These are phyloP conservation scores for Hymenoscyphus linearis DNA, from an alignment of 2,329 filamentous ascomycete species.

Conservation along the genomic window DNA sequence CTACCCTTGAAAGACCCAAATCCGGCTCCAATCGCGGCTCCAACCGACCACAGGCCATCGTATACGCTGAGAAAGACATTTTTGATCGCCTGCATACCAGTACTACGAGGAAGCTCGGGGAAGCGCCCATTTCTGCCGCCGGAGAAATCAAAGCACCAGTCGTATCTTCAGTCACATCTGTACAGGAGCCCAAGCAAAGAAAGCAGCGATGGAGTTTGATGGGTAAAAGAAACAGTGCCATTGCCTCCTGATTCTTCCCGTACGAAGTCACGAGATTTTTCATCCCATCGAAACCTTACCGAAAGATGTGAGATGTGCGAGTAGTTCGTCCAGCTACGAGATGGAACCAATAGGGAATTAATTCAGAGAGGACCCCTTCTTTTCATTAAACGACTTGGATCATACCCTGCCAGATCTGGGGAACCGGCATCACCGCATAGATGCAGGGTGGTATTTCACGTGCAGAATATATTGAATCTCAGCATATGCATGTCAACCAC, in stretches of 20 bases:
- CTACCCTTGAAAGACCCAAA: neutral
- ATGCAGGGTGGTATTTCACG: conserved; percentile 7
- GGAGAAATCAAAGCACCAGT: conserved; percentile 8
- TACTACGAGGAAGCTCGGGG: conserved; percentile 30
- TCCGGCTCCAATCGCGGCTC: conserved; percentile 9
- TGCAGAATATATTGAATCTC: conserved; percentile 6
- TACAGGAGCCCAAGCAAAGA: conserved; percentile 18
- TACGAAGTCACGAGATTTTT: neutral
- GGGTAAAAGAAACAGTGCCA: conserved; percentile 19
- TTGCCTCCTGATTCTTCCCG: neutral
- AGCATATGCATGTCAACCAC: neutral
- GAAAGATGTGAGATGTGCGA: neutral
- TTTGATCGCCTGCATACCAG: conserved; percentile 31
- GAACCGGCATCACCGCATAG: conserved; percentile 8
- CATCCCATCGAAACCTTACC: neutral
- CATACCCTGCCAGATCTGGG: conserved; percentile 7
- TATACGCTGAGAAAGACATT: conserved; percentile 27
- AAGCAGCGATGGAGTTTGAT: conserved; percentile 26
- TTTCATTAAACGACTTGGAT: neutral
- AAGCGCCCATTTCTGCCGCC: conserved; percentile 26
- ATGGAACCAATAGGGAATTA: neutral
- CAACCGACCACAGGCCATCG: conserved; percentile 19
- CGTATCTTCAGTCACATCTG: conserved; percentile 1
- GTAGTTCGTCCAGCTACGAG: neutral
- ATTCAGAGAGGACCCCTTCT: neutral